A percentile compares a stretch with the other conserved stretches of the same genome.
phyloP scores from a whole-genome alignment of 768 basidiomycete genomes.

The Hygrocybe punicea region DNA sequence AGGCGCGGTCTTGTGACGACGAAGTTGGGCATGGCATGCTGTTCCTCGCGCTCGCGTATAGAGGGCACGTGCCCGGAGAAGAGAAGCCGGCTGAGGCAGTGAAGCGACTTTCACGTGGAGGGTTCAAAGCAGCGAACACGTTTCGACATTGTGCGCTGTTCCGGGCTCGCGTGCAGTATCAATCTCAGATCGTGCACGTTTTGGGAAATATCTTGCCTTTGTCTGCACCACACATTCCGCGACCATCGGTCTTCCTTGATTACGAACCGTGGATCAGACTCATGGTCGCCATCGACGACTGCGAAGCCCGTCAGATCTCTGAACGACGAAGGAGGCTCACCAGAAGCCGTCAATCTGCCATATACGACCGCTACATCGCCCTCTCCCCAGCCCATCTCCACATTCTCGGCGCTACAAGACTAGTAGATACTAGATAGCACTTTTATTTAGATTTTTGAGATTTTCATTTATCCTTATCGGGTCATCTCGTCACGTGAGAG shows the following conservation, averaged over 20 bases:
- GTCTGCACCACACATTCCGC: constrained; percentile 40
- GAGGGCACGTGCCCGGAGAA: constrained; percentile 26
- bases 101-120: constrained; percentile 48
- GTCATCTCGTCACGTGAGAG: constrained; percentile 28
- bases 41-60: constrained; percentile 18
- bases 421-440: too few relatives aligned
- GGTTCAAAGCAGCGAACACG: constrained; percentile 31
- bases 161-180: constrained; percentile 46
- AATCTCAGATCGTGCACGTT: constrained; percentile 42
- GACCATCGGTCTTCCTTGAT: constrained; percentile 54
- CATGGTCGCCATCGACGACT: constrained; percentile 68
- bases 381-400: constrained; percentile 38
- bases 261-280: constrained; percentile 65
- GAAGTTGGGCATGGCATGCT: constrained; percentile 52
- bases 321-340: constrained; percentile 44
- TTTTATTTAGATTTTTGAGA: constrained; percentile 5
- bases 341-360: constrained; percentile 50
- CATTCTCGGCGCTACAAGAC: constrained; percentile 28
- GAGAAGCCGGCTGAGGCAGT: constrained; percentile 46
- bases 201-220: constrained; percentile 45
- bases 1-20: constrained; percentile 39
- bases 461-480: constrained; percentile 6
- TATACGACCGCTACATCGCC: constrained; percentile 44
- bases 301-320: constrained; percentile 32
- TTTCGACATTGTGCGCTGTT: constrained; percentile 33